phyloP scores from a whole-genome alignment of 2,329 filamentous ascomycete genomes.

The Penicillium sp. region DNA sequence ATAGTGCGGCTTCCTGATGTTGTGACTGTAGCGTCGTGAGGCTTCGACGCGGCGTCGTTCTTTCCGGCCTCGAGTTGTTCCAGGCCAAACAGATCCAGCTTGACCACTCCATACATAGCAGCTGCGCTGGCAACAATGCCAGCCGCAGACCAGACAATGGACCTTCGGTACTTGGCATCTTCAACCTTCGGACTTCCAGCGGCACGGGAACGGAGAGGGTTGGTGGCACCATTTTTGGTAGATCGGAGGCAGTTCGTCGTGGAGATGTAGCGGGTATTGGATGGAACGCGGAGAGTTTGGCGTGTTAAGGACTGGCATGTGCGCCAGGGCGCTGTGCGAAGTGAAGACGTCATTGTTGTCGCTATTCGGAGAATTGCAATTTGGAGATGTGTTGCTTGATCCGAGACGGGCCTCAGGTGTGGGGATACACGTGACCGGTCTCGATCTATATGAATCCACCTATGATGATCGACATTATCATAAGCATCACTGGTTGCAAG shows the following conservation, averaged over 20 bases:
- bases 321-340: slow-evolving; percentile 25
- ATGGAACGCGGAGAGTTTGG: slow-evolving; percentile 9
- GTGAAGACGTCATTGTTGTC: slow-evolving; percentile 14
- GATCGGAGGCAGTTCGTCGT: slow-evolving; percentile 30
- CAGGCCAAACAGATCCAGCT: slow-evolving; percentile 37
- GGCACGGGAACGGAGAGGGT: slow-evolving; percentile 1
- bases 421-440: slow-evolving; percentile 24
- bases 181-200: slow-evolving; percentile 11
- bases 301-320: slow-evolving; percentile 29
- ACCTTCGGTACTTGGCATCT: slow-evolving; percentile 30
- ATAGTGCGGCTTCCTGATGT: slow-evolving; percentile 23
- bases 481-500: neutral
- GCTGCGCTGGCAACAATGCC: slow-evolving; percentile 42
- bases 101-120: slow-evolving; percentile 44
- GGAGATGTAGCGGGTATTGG: slow-evolving; percentile 22
- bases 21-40: slow-evolving; percentile 8
- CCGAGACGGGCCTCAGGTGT: slow-evolving; percentile 14
- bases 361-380: neutral
- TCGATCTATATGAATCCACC: slow-evolving; percentile 12
- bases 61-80: slow-evolving; percentile 15
- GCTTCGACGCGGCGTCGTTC: slow-evolving; percentile 8
- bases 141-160: slow-evolving; percentile 33
- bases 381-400: slow-evolving; percentile 3
- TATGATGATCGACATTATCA: neutral
- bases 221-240: neutral